A percentile compares a stretch with the other conserved stretches of the same genome.
phyloP scores from a whole-genome alignment of 2,329 filamentous ascomycete genomes.

The Neonectria coccinea region DNA sequence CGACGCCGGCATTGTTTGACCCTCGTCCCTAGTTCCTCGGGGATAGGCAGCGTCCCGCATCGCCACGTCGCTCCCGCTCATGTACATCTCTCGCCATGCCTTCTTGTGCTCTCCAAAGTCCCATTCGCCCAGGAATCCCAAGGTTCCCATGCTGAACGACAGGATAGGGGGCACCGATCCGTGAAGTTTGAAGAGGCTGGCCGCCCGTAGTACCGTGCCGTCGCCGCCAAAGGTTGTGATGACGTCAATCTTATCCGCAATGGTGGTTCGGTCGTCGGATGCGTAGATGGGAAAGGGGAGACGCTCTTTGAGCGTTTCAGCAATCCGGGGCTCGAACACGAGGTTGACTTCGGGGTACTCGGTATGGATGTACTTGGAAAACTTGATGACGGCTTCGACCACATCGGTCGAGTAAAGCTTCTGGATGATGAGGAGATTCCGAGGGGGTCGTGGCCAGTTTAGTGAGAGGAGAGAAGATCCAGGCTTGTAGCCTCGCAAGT shows the following conservation, averaged over 20 bases:
- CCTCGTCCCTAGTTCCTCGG: constrained; percentile 45
- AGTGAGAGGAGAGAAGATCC: constrained; percentile 67
- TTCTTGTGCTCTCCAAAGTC: constrained; percentile 93
- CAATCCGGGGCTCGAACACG: constrained; percentile 83
- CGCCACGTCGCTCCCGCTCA: constrained; percentile 72
- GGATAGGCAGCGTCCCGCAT: constrained; percentile 58
- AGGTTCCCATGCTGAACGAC: constrained; percentile 95
- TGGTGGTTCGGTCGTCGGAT: constrained; percentile 60
- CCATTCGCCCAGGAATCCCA: constrained; percentile 97
- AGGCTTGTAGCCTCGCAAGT: constrained; percentile 56
- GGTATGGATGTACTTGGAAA: constrained; percentile 77
- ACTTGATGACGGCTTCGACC: constrained; percentile 63
- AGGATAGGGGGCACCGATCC: constrained; percentile 88
- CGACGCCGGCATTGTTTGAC: constrained; percentile 18
- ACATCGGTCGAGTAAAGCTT: constrained; percentile 69
- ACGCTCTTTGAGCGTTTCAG: constrained; percentile 75
- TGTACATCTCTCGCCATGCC: constrained; percentile 92
- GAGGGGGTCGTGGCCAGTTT: constrained; percentile 65
- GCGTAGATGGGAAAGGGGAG: constrained; percentile 82
- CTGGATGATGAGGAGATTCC: constrained; percentile 68
- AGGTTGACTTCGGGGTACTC: constrained; percentile 86
- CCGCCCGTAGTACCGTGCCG: constrained; percentile 53
- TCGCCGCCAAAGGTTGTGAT: constrained; percentile 93
- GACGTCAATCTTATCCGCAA: constrained; percentile 86
- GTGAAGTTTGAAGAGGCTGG: constrained; percentile 77